These are phyloP conservation scores for Evernia prunastri DNA, from an alignment of 495 filamentous ascomycete genomes.

Conservation along the genomic window DNA sequence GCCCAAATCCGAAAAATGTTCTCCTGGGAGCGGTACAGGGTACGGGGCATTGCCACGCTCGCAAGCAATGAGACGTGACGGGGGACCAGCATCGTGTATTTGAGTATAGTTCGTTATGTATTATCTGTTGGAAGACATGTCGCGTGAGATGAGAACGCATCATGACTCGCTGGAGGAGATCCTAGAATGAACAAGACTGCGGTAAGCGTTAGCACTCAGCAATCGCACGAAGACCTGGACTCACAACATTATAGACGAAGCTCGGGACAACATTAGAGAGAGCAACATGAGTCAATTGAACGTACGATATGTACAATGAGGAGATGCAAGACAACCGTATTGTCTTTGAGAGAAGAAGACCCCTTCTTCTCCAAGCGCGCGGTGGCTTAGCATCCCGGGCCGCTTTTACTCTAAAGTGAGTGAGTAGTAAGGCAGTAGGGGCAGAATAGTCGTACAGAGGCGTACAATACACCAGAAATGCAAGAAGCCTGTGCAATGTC, in stretches of 20 bases:
- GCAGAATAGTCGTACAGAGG: too few relatives aligned
- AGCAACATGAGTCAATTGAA: background rate
- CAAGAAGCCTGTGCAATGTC: too few relatives aligned
- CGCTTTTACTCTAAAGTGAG: too few relatives aligned
- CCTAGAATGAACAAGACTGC: background rate
- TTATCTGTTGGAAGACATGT: conserved; percentile 62
- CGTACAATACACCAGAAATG: too few relatives aligned
- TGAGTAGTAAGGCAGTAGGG: too few relatives aligned
- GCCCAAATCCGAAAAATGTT: conserved; percentile 52
- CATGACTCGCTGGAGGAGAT: conserved; percentile 27
- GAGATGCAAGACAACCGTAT: background rate
- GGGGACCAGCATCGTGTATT: conserved; percentile 22
- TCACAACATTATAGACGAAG: background rate
- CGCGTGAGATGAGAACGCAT: conserved; percentile 84
- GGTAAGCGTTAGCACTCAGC: background rate
- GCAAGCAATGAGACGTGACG: conserved; percentile 8
- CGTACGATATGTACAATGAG: background rate
- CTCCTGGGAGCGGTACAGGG: conserved; percentile 34
- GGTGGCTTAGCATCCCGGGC: too few relatives aligned
- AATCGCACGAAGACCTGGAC: background rate
- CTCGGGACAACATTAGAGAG: background rate
- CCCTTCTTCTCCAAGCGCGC: background rate
- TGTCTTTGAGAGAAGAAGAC: background rate
- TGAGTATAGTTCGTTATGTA: conserved; percentile 49
- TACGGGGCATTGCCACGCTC: background rate